These are phyloP conservation scores for Tulasnella sp. DNA, from an alignment of 768 basidiomycete genomes.

Conservation along the genomic window DNA sequence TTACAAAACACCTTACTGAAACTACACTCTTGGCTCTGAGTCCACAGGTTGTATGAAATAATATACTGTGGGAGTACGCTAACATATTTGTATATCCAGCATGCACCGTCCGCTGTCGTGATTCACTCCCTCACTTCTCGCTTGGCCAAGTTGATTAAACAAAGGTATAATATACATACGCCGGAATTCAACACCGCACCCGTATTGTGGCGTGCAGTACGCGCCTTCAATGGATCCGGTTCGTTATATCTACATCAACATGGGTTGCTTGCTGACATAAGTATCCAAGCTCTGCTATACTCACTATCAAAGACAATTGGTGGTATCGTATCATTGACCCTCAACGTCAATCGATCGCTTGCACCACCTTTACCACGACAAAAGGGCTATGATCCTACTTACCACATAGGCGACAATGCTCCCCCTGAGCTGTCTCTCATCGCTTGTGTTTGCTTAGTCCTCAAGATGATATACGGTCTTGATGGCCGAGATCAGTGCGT, in stretches of 20 bases:
- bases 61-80: not conserved
- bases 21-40: not conserved
- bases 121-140: constrained; percentile 51
- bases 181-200: constrained; percentile 68
- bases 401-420: constrained; percentile 47
- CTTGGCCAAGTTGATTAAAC: constrained; percentile 44
- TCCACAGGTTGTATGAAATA: constrained; percentile 45
- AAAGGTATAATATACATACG: constrained; percentile 42
- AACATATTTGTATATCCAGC: constrained; percentile 30
- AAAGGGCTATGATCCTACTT: constrained; percentile 28
- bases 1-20: constrained; percentile 61
- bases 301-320: constrained; percentile 47
- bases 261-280: constrained; percentile 18
- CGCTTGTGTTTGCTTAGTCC: constrained; percentile 47
- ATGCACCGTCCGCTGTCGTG: constrained; percentile 42
- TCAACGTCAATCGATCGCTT: constrained; percentile 45
- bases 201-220: constrained; percentile 62
- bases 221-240: constrained; percentile 63
- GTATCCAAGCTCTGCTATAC: constrained; percentile 47
- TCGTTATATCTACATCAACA: constrained; percentile 27
- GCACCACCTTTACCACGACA: constrained; percentile 30
- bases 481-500: constrained; percentile 56
- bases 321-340: constrained; percentile 41
- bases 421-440: constrained; percentile 55
- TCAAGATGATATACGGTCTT: constrained; percentile 78